phyloP scores from a whole-genome alignment of 805 yeast genomes.

The Wickerhamomyces rabaulensis region DNA sequence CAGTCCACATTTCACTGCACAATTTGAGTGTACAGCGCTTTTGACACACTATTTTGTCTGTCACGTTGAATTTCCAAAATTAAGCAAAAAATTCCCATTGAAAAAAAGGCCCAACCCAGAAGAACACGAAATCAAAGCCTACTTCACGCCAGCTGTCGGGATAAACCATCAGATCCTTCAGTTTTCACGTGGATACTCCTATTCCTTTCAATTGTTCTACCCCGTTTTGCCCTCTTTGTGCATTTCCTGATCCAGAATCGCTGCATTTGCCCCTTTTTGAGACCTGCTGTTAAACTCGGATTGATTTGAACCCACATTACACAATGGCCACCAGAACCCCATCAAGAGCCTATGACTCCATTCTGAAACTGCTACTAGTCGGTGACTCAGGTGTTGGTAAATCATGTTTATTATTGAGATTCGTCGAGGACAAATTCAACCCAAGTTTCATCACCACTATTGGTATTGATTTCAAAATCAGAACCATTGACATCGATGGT shows the following conservation, averaged over 20 bases:
- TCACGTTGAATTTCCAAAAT: background rate
- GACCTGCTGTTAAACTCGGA: background rate
- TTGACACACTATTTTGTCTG: background rate
- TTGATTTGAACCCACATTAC: background rate
- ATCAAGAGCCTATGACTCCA: slow-evolving; percentile 78
- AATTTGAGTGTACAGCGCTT: background rate
- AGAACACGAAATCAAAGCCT: background rate
- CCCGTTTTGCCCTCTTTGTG: background rate
- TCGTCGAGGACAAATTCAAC: slow-evolving; percentile 94
- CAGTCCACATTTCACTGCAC: background rate
- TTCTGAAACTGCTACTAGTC: slow-evolving; percentile 85
- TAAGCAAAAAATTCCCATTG: background rate
- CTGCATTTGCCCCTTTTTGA: background rate
- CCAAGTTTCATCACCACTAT: slow-evolving; percentile 96
- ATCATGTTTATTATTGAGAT: slow-evolving; percentile 84
- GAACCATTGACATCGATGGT: slow-evolving; percentile 91
- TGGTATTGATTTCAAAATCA: slow-evolving; percentile 96
- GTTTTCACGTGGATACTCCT: background rate
- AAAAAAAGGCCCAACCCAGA: background rate
- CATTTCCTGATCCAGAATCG: background rate
- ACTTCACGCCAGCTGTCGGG: background rate
- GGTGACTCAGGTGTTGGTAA: slow-evolving; percentile 93
- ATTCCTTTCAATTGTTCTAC: background rate
- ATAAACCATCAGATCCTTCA: background rate
- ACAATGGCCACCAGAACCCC: slow-evolving; percentile 50